Evolutionary conservation across 2,329 filamentous ascomycete genomes (phyloP), one percentile per base, ranked within the genome.

Genomic region (Apiospora hydei): DNA sequence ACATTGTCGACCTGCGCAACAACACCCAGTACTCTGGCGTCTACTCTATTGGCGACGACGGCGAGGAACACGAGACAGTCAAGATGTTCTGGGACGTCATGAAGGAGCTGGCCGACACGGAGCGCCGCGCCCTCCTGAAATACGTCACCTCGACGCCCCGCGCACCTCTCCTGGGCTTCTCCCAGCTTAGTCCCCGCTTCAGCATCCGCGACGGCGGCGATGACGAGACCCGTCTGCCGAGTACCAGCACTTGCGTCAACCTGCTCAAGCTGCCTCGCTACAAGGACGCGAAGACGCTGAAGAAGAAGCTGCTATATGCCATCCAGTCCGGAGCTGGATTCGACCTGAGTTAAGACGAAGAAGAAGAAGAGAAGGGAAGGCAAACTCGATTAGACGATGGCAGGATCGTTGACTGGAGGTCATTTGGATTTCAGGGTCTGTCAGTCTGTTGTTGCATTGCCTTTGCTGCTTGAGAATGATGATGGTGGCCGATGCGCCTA

Each of bases 171-270:
- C 84, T 98, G 3, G 96, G 96, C 0, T 99, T 99, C 80, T 90
- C 90, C 24, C 93, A 96, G 78, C 84, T 99, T 75, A 93, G 92
- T 71, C 96, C 96, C 2, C 87, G 88, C 51, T 99, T 99, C 81
- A 96, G 92, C 78, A 98, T 99, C 74, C 86, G 96, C 5, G 96
- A 99, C 82, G 92, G 91, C 0, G 93, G 94, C 5, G 84, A 84
- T 38, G 94, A 97, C 78, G 89, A 96, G 82, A 88, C 90, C 67
- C 87, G 96, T 72, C 84, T 98, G 74, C 96, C 96, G 2, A 98
- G 94, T 80, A 95, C 96, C 24, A 98, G 95, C 80, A 99, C 96
- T 0, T 99, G 96, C 78, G 94, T 98, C 41, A 99, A 99, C 80
- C 81, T 99, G 76, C 84, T 99, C 67, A 99, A 99, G 85, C 83